Evolutionary conservation across 2,329 filamentous ascomycete species (phyloP).

Genomic region (Beauveria asiatica): DNA sequence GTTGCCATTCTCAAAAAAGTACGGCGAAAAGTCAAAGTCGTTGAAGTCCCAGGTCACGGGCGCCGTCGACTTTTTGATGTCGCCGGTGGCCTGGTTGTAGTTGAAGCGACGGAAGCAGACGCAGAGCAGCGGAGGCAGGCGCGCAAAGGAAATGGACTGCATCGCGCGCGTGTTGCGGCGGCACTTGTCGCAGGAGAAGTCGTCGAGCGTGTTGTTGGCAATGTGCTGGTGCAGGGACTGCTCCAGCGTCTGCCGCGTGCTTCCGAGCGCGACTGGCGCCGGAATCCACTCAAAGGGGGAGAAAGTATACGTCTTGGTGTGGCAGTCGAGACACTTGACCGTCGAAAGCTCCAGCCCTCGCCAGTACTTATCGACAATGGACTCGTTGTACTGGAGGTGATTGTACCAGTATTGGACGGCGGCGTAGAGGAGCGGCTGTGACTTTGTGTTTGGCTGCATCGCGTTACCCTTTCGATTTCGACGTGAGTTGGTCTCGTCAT

Average conservation of each 20-base stretch:
- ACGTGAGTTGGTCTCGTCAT: conserved; percentile 70
- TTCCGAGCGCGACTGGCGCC: conserved; percentile 28
- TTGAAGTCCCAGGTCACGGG: conserved; percentile 70
- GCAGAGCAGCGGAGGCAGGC: conserved; percentile 71
- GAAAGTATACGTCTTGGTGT: conserved; percentile 39
- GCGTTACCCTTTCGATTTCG: conserved; percentile 33
- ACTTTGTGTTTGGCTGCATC: conserved; percentile 24
- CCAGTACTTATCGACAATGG: conserved; percentile 73
- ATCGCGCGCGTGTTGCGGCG: conserved; percentile 57
- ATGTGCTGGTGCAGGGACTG: conserved; percentile 65
- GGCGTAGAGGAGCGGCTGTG: conserved; percentile 38
- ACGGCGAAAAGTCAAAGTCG: conserved; percentile 48
- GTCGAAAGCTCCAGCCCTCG: conserved; percentile 66
- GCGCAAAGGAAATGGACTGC: conserved; percentile 65
- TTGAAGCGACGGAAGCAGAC: conserved; percentile 61
- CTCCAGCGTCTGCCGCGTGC: conserved; percentile 32
- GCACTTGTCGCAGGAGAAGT: conserved; percentile 69
- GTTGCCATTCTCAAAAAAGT: conserved; percentile 31
- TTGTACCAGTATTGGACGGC: conserved; percentile 66
- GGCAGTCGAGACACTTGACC: conserved; percentile 56
- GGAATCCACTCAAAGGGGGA: conserved; percentile 46
- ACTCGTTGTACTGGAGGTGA: conserved; percentile 60
- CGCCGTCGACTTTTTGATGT: conserved; percentile 57
- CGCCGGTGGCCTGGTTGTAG: conserved; percentile 23
- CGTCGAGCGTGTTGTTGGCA: conserved; percentile 56